phyloP scores from a whole-genome alignment of 2,329 filamentous ascomycete species.

The Sodiomyces alkalinus region DNA sequence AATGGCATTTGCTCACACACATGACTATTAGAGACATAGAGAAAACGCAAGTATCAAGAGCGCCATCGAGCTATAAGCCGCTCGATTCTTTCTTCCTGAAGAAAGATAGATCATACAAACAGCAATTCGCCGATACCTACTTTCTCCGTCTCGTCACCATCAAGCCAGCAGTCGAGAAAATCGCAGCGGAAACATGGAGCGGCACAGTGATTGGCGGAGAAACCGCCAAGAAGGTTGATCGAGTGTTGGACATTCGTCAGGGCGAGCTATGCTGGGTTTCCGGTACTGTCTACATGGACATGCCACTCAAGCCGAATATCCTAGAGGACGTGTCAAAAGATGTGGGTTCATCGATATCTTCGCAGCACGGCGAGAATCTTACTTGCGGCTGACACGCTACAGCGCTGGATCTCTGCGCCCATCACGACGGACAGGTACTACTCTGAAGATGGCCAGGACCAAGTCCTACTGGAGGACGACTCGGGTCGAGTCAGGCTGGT shows the following conservation, averaged over 20 bases:
- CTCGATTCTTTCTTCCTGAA: slow-evolving; percentile 61
- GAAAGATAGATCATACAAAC: slow-evolving; percentile 62
- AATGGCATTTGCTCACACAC: no score
- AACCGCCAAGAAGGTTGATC: slow-evolving; percentile 58
- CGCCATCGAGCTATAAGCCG: slow-evolving; percentile 50
- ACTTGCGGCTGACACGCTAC: slow-evolving; percentile 1
- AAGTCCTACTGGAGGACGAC: slow-evolving; percentile 88
- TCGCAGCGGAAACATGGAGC: slow-evolving; percentile 63
- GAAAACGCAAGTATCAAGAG: slow-evolving; percentile 27
- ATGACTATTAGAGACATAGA: slow-evolving; percentile 16
- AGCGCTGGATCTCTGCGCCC: slow-evolving; percentile 84
- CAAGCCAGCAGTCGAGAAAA: slow-evolving; percentile 65
- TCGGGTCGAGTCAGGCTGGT: slow-evolving; percentile 74
- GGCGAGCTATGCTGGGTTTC: slow-evolving; percentile 91
- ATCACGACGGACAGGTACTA: slow-evolving; percentile 64
- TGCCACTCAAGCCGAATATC: slow-evolving; percentile 91
- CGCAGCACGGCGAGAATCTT: background rate
- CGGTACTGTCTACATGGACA: slow-evolving; percentile 93
- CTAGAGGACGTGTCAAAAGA: slow-evolving; percentile 90
- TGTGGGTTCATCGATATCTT: slow-evolving; percentile 28
- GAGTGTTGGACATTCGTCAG: slow-evolving; percentile 89
- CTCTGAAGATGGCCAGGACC: slow-evolving; percentile 40
- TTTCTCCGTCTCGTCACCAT: slow-evolving; percentile 79
- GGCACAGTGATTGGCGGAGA: slow-evolving; percentile 67
- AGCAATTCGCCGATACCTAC: slow-evolving; percentile 97